Evolutionary conservation across 306 rosid genomes (phyloP), one percentile per base, ranked within the genome.

Genomic region (Morella rubra): DNA sequence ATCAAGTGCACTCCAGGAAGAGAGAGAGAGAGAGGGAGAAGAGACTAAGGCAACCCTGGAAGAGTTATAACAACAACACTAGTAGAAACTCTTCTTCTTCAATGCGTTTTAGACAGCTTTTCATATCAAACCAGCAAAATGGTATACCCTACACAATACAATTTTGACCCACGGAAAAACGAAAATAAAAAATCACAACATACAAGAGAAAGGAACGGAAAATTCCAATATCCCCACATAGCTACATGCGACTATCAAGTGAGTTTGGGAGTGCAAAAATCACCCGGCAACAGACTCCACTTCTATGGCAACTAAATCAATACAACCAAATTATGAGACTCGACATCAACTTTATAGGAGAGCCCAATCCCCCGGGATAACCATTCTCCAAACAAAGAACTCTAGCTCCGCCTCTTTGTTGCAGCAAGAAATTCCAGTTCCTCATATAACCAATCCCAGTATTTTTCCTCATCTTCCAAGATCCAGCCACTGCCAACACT

Each of bases 191-290:
- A 52, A 72, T 41, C 78, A 78, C 66, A 37, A 59, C 75, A 59
- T 79, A 74, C 83, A 73, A 50, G 41, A 73, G 65, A 51, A 62
- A 53, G 85, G 75, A 74, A 74, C 41, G 76, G 72, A 80, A 73
- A 75, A 76, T 61, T 76, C 79, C 65, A n/a, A 50, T 51, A 61
- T 59, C 76, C 81, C 77, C 77, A 59, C 70, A 61, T 62, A 84
- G 76, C 71, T 47, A 45, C 16, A 74, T 60, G 51, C 73, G 68
- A 62, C 74, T 56, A 66, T 37, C 16, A 75, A 49, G n/a, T 61
- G 75, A 79, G 85, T 82, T 69, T 79, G 73, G 78, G 80, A 82
- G 80, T 81, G 84, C 86, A 82, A 83, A 87, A 86, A 81, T 81
- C 67, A 81, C 71, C 73, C 71, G 54, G 67, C 73, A 76, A 54